Evolutionary conservation across 202 grass and related monocot genomes (phyloP), one percentile per base, ranked within the genome.

Genomic region (Alloteropsis angusta): DNA sequence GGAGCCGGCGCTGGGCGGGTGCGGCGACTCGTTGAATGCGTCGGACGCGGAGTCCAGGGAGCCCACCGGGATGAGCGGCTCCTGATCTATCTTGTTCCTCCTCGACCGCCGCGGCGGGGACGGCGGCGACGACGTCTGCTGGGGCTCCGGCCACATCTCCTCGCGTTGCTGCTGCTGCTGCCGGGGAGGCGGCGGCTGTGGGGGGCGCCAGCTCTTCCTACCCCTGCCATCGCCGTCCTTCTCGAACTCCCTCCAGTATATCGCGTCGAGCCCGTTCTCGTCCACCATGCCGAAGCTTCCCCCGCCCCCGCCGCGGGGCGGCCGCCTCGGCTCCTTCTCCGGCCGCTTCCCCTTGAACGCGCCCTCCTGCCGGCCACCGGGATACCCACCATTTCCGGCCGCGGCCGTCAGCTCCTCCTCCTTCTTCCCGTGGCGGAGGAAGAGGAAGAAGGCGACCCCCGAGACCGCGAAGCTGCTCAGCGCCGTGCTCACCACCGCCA

Each of bases 391-490:
- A 38, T 57, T 71, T 28, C 34, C 60, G 7, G 2, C 43, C 16
- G 26, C 11, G 1, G 41, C 4, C 39, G 54, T 62, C 7, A 85
- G 54, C 3, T 76, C 65, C 52, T 76, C 65, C 52, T 72, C 85
- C 82, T 69, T 82, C 77, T 61, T 74, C 21, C 69, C 67, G 78
- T 78, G 85, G 28, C 79, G 85, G 58, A 87, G 78, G 91, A 98
- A 92, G 69, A 87, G 60, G 74, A 98, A 90, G 87, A 94, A 90
- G 26, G 79, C 69, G 74, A 94, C 30, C 1, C 89, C 89, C 9
- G 80, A 98, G 41, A 98, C 28, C 22, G 87, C 92, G 78, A 92
- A 98, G 91, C 92, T 94, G 83, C 85, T 88, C 23, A 88, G 72
- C 77, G 95, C 95, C 3, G 95, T 94, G 83, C 89, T 87, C 2